Percentiles rank a stretch among this genome's conserved stretches.
Evolutionary conservation across 352 stramenopile species (phyloP).

Genomic region (Globisporangium abappressorium): DNA sequence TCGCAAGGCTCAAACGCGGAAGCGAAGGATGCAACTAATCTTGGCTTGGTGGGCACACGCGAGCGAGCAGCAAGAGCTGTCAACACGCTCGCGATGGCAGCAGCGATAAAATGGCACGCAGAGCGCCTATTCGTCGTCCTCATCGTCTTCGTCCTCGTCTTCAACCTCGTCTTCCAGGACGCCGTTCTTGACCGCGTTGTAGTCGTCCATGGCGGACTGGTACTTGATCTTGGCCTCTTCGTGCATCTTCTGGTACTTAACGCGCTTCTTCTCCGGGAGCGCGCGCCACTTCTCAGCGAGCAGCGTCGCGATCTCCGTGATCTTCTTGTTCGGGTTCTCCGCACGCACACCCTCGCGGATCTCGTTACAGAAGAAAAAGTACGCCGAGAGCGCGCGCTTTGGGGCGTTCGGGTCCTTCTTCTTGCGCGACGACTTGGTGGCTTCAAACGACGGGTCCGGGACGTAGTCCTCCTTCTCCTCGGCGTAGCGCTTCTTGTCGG

Average conservation of each 20-base stretch:
- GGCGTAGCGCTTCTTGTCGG: conserved; percentile 84
- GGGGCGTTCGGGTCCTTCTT: conserved; percentile 93
- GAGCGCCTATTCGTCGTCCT: conserved; percentile 60
- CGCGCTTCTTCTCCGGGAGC: conserved; percentile 91
- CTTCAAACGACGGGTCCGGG: conserved; percentile 78
- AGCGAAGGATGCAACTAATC: conserved; percentile 20
- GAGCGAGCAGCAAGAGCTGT: not conserved
- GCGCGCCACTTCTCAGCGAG: conserved; percentile 83
- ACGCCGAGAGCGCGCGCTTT: conserved; percentile 93
- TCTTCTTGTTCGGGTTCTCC: conserved; percentile 94
- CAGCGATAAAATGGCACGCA: not conserved
- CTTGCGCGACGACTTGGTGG: conserved; percentile 60
- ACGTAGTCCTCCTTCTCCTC: conserved; percentile 90
- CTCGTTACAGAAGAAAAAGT: conserved; percentile 95
- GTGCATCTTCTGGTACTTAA: conserved; percentile 87
- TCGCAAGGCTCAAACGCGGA: not conserved
- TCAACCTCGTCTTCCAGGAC: conserved; percentile 38
- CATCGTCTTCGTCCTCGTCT: conserved; percentile 65
- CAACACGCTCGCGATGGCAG: not conserved
- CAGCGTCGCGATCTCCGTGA: conserved; percentile 89
- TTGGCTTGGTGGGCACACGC: conserved; percentile 3
- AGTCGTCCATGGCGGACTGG: conserved; percentile 87
- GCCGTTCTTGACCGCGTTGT: conserved; percentile 68
- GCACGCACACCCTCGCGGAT: conserved; percentile 88
- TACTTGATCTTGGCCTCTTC: conserved; percentile 87